Conservation (phyloP, 805 yeast genomes). For the Nakazawaea ambrosiae region DNA sequence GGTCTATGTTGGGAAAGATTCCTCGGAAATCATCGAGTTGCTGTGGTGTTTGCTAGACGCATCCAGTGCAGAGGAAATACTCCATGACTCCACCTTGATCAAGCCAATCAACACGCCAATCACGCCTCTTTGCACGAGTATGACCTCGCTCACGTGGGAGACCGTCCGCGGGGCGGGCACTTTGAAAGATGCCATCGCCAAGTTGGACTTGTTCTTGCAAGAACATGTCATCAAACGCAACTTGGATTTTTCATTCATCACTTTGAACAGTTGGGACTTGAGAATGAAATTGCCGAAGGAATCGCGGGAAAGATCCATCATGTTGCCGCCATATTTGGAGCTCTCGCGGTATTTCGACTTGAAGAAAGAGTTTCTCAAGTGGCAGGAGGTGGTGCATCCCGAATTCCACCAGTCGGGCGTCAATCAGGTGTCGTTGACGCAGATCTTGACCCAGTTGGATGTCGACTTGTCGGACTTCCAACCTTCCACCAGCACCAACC, state of each 20-base stretch:
- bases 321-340: slow-evolving; percentile 67
- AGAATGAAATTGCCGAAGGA: slow-evolving; percentile 76
- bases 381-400: slow-evolving; percentile 58
- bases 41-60: slow-evolving; percentile 64
- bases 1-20: slow-evolving; percentile 53
- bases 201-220: slow-evolving; percentile 45
- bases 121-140: slow-evolving; percentile 46
- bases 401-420: slow-evolving; percentile 28
- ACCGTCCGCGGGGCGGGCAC: slow-evolving; percentile 48
- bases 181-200: slow-evolving; percentile 55
- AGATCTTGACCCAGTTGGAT: slow-evolving; percentile 16
- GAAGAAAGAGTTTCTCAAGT: slow-evolving; percentile 62
- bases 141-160: slow-evolving; percentile 55
- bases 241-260: slow-evolving; percentile 56
- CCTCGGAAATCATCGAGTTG: slow-evolving; percentile 59
- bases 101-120: slow-evolving; percentile 63
- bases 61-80: slow-evolving; percentile 33
- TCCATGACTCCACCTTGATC: slow-evolving; percentile 40
- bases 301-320: slow-evolving; percentile 68
- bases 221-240: slow-evolving; percentile 32
- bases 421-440: slow-evolving; percentile 18
- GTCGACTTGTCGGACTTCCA: slow-evolving; percentile 15
- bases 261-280: slow-evolving; percentile 60
- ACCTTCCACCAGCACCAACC: slow-evolving; percentile 2
- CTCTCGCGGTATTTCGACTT: slow-evolving; percentile 74